A percentile compares a stretch with the other conserved stretches of the same genome.
Conservation (phyloP, 176 grass and related monocot genomes). For the Musa troglodytarum region DNA sequence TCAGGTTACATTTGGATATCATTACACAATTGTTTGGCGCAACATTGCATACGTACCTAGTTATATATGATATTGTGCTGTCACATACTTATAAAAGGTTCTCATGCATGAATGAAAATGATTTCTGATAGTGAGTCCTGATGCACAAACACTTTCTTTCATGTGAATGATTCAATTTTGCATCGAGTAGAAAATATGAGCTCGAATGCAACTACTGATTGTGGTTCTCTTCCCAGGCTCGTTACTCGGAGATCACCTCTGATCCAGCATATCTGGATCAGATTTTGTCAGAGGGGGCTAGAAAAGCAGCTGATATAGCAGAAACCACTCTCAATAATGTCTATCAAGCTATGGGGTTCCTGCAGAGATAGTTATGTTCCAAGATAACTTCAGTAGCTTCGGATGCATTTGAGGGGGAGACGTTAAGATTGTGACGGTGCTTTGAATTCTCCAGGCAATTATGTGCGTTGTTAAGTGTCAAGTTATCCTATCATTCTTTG, state of each 20-base stretch:
- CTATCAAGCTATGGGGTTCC: constrained; percentile 96
- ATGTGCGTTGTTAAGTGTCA: too few species aligned
- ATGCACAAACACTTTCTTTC: neutral
- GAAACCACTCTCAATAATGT: constrained; percentile 66
- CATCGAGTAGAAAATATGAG: neutral
- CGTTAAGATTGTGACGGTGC: too few species aligned
- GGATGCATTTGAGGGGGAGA: too few species aligned
- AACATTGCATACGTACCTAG: neutral
- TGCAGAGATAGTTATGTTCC: constrained; percentile 37
- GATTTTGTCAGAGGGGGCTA: constrained; percentile 60
- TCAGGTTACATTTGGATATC: constrained; percentile 36
- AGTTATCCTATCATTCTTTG: too few species aligned
- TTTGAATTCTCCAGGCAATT: too few species aligned
- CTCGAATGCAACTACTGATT: neutral
- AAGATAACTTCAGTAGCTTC: too few species aligned
- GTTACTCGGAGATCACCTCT: constrained; percentile 72
- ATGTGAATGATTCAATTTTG: neutral
- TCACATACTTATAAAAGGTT: neutral
- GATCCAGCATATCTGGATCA: constrained; percentile 73
- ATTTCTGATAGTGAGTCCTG: neutral
- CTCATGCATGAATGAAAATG: neutral
- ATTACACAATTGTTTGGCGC: neutral
- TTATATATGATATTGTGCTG: neutral
- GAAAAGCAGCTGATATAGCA: constrained; percentile 83
- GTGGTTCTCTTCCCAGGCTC: constrained; percentile 36